Evolutionary conservation across 768 basidiomycete genomes (phyloP).

Genomic region (Fomitopsis pulvina): DNA sequence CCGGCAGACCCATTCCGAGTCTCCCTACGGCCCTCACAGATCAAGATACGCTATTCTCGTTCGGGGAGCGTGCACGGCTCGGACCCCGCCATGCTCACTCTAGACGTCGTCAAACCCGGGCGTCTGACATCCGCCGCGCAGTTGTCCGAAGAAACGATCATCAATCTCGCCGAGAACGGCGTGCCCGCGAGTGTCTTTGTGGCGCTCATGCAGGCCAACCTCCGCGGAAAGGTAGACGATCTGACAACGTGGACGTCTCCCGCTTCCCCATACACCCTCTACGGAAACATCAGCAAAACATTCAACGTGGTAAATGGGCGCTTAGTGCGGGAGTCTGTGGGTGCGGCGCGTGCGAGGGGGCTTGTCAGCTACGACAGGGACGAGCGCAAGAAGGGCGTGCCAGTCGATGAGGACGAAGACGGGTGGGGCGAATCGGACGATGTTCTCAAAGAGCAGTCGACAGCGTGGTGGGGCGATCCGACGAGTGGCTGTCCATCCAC

Average conservation of each 20-base stretch:
- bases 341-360: slow-evolving; percentile 23
- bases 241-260: slow-evolving; percentile 19
- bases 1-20: slow-evolving; percentile 12
- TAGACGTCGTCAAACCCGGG: slow-evolving; percentile 47
- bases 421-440: slow-evolving; percentile 13
- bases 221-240: slow-evolving; percentile 21
- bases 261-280: slow-evolving; percentile 9
- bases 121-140: slow-evolving; percentile 38
- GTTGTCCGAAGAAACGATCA: slow-evolving; percentile 51
- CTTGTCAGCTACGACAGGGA: slow-evolving; percentile 4
- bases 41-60: slow-evolving; percentile 29
- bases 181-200: slow-evolving; percentile 39
- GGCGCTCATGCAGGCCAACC: slow-evolving; percentile 13
- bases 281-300: slow-evolving; percentile 15
- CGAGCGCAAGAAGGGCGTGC: slow-evolving; percentile 1
- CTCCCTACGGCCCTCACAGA: slow-evolving; percentile 25
- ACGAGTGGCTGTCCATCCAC: slow-evolving; percentile 53
- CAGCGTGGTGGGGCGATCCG: slow-evolving; percentile 66
- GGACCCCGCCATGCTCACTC: not conserved
- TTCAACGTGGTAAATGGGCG: slow-evolving; percentile 19
- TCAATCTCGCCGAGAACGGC: slow-evolving; percentile 60
- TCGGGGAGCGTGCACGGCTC: not conserved
- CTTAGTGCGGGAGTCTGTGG: slow-evolving; percentile 16
- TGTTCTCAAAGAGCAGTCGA: slow-evolving; percentile 34
- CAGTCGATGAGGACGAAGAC: slow-evolving; percentile 18